Evolutionary conservation across 176 grass and related monocot species (phyloP).

Genomic region (Chrysopogon serrulatus): DNA sequence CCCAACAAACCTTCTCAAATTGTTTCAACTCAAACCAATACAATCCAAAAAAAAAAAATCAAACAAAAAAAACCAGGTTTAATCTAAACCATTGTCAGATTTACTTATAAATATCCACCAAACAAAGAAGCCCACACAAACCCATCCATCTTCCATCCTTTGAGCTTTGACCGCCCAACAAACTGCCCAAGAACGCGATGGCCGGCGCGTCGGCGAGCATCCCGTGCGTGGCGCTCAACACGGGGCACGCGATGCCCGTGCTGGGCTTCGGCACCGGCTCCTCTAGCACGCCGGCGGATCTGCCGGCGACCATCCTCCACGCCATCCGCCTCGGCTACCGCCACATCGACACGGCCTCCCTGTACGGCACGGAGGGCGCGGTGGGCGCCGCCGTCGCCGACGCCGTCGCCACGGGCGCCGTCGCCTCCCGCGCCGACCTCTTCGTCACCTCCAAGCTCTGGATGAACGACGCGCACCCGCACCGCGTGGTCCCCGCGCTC

Average conservation of each 20-base stretch:
- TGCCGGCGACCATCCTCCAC: constrained; percentile 7
- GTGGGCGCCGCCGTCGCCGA: constrained; percentile 41
- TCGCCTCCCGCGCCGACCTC: constrained; percentile 39
- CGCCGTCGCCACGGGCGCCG: constrained; percentile 25
- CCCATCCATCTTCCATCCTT: no score
- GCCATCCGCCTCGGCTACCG: constrained; percentile 48
- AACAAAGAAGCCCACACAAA: not conserved
- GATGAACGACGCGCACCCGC: constrained; percentile 23
- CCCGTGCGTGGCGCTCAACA: constrained; percentile 34
- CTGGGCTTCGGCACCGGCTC: constrained; percentile 51
- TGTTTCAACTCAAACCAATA: no score
- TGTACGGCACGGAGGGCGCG: constrained; percentile 50
- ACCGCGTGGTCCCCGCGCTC: constrained; percentile 53
- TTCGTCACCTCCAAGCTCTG: constrained; percentile 67
- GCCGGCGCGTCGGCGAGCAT: not conserved
- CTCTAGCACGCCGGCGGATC: constrained; percentile 4
- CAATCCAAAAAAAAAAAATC: no score
- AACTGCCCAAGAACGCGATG: not conserved
- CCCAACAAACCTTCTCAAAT: no score
- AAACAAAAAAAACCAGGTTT: no score
- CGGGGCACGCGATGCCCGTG: constrained; percentile 39
- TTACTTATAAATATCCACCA: no score
- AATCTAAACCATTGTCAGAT: no score
- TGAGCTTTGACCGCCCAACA: not conserved
- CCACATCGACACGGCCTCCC: constrained; percentile 45